Evolutionary conservation across 2,329 filamentous ascomycete genomes (phyloP), one percentile per base, ranked within the genome.

Genomic region (Pseudogymnoascus sp.): DNA sequence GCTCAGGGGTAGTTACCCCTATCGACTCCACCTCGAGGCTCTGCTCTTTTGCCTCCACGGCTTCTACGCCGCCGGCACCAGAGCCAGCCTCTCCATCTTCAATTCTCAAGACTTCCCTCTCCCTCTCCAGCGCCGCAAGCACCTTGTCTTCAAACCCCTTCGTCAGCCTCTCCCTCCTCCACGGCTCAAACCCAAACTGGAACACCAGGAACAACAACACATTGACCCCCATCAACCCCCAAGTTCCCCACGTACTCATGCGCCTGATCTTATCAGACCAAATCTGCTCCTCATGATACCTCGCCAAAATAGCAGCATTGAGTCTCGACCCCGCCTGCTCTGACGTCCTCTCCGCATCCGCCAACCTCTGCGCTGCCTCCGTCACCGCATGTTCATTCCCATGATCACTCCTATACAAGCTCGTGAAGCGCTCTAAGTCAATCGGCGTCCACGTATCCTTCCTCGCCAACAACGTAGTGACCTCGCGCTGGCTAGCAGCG

Each of bases 281-380:
- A 63, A 99, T 95, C 78, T 99, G 94, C 78, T 99, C 94, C 77
- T 99, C 94, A 75, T 99, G 94, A 76, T 99, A 99, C 65, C 95
- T 85, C 66, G 89, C 89, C 61, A 97, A 79, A 69, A 97, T 97
- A 60, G 88, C 86, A 66, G 88, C 86, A 73, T 89, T 93, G 62
- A 99, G 79, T 70, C 87, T 84, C 61, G 86, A 84, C 63, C 87
- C 84, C 0, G 92, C 83, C 66, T 89, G 87, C 76, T 96, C 90
- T 65, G 95, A 86, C 33, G 90, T 85, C 50, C 84, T 82, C 77
- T 99, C 94, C 1, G 91, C 87, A 64, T 85, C 82, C 14, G 86
- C 85, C 25, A 97, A 81, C 12, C 82, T 81, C 64, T 89, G 85
- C 68, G 90, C 87, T 1, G 91, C 87, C 63, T 84, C 80, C 25